Evolutionary conservation across 1,284 basidiomycete genomes (phyloP).

Genomic region (Sutorius eximius): DNA sequence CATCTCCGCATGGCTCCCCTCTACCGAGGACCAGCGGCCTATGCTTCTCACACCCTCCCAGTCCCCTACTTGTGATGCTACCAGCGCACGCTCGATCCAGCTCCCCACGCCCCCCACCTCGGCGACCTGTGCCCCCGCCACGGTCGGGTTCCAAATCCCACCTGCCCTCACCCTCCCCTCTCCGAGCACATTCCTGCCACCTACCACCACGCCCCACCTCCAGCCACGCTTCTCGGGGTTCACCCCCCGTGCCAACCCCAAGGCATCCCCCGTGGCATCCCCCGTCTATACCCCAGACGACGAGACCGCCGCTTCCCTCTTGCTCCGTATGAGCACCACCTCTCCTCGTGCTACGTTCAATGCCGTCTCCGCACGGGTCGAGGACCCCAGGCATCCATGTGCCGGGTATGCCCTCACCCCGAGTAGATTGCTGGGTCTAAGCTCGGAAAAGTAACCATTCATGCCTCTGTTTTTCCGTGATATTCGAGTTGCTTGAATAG

Average conservation of each 20-base stretch:
- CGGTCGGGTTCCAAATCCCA: slow-evolving; percentile 22
- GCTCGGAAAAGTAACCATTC: slow-evolving; percentile 14
- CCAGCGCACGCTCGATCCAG: slow-evolving; percentile 24
- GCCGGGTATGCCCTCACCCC: slow-evolving; percentile 32
- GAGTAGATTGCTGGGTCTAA: slow-evolving; percentile 34
- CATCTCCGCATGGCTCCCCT: slow-evolving; percentile 47
- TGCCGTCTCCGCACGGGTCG: neutral
- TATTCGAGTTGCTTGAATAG: no score
- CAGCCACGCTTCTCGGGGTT: slow-evolving; percentile 33
- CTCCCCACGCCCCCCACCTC: slow-evolving; percentile 50
- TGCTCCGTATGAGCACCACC: slow-evolving; percentile 57
- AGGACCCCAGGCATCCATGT: neutral
- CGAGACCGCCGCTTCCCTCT: slow-evolving; percentile 63
- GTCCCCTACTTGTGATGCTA: slow-evolving; percentile 18
- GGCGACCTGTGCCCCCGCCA: slow-evolving; percentile 34
- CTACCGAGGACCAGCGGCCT: slow-evolving; percentile 36
- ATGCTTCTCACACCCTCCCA: slow-evolving; percentile 28
- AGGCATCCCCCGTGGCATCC: slow-evolving; percentile 34
- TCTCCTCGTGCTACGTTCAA: slow-evolving; percentile 13
- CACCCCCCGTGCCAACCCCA: slow-evolving; percentile 11
- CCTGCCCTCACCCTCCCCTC: slow-evolving; percentile 43
- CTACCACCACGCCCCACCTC: slow-evolving; percentile 11
- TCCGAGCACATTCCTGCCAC: slow-evolving; percentile 25
- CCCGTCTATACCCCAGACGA: slow-evolving; percentile 63
- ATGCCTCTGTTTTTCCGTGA: neutral